phyloP scores from a whole-genome alignment of 371 early-diverging fungal genomes.

The Mortierella sp. region DNA sequence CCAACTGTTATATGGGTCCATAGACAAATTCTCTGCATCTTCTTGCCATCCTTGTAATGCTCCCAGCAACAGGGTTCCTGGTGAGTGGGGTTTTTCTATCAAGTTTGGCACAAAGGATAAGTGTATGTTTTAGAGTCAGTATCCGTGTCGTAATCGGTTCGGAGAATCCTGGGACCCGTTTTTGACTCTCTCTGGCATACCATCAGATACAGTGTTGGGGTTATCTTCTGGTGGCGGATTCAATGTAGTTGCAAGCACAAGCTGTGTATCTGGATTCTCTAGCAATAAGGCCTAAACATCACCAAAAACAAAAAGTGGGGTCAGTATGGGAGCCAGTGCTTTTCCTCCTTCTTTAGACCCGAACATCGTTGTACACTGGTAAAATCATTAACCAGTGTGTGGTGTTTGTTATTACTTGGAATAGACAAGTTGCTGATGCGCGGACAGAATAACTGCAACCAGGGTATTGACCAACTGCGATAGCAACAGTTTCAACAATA shows the following conservation, averaged over 20 bases:
- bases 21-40: conserved; percentile 48
- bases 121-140: no score
- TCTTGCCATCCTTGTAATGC: conserved; percentile 82
- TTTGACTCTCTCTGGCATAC: conserved; percentile 27
- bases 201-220: conserved; percentile 54
- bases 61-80: conserved; percentile 84
- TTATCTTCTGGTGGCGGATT: conserved; percentile 80
- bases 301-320: background rate
- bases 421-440: conserved; percentile 79
- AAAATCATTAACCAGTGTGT: background rate
- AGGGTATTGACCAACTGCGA: conserved; percentile 60
- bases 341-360: no score
- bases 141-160: no score
- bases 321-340: background rate
- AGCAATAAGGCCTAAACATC: conserved; percentile 68
- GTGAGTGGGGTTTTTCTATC: conserved; percentile 80
- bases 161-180: no score
- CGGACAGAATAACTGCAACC: conserved; percentile 70
- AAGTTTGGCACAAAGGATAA: background rate
- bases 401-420: conserved; percentile 70
- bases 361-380: background rate
- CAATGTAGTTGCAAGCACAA: conserved; percentile 87
- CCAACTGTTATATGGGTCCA: conserved; percentile 90
- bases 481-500: conserved; percentile 69
- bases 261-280: conserved; percentile 86